These are phyloP conservation scores for Psilocybe mexicana DNA, from an alignment of 1,284 basidiomycete genomes.

Conservation along the genomic window DNA sequence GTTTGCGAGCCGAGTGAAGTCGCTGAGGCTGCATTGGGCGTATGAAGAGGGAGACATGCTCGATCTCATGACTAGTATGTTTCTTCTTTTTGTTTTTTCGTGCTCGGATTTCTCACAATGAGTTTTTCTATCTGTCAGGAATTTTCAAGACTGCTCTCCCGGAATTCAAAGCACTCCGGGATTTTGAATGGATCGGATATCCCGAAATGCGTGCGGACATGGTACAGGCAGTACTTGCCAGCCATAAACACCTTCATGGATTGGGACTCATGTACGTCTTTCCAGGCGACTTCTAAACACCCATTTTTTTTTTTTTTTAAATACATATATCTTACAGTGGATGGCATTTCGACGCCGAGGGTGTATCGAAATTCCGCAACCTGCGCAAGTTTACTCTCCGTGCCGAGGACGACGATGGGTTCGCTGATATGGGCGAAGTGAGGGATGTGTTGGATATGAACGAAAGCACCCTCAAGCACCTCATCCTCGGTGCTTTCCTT, in stretches of 20 bases:
- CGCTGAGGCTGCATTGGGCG: constrained; percentile 62
- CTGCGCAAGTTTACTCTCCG: constrained; percentile 64
- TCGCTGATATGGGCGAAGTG: constrained; percentile 68
- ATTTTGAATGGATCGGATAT: constrained; percentile 74
- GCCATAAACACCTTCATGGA: constrained; percentile 51
- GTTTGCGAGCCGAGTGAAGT: constrained; percentile 58
- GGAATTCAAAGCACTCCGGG: constrained; percentile 55
- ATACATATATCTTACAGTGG: constrained; percentile 35
- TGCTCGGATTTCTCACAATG: neutral
- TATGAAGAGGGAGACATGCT: constrained; percentile 67
- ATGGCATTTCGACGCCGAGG: constrained; percentile 70
- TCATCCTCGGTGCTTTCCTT: constrained; percentile 66
- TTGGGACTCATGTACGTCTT: constrained; percentile 54
- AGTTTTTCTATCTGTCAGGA: constrained; percentile 30
- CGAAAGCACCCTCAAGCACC: constrained; percentile 54
- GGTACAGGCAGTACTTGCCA: constrained; percentile 53
- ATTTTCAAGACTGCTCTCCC: constrained; percentile 61
- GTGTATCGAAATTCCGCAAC: constrained; percentile 58
- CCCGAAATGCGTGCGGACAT: constrained; percentile 63
- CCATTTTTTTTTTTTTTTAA: constrained; percentile 2
- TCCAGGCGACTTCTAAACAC: too few relatives aligned
- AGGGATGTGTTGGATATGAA: constrained; percentile 62
- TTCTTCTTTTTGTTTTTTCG: neutral
- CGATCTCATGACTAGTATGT: constrained; percentile 59
- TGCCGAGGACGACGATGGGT: constrained; percentile 68